Percentiles rank a stretch among this genome's conserved stretches.
Evolutionary conservation across 2,329 filamentous ascomycete species (phyloP).

Genomic region (Coniosporium uncinatum): DNA sequence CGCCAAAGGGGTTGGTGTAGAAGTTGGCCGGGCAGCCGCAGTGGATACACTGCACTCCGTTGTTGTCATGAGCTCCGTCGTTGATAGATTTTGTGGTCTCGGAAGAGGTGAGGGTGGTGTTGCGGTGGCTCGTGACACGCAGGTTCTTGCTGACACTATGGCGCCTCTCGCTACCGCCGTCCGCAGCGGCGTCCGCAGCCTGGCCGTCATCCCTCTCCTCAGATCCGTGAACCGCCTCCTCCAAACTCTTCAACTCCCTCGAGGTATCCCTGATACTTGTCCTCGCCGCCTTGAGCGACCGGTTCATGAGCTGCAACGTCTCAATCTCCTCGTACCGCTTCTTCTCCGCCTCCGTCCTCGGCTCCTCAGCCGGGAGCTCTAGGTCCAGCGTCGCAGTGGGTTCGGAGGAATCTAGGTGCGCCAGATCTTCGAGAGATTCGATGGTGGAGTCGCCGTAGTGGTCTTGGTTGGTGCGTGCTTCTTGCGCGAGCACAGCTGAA

Average conservation of each 20-base stretch:
- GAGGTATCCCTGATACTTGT: constrained; percentile 36
- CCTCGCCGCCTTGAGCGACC: constrained; percentile 27
- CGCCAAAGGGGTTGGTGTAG: constrained; percentile 11
- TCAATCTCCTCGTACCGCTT: constrained; percentile 32
- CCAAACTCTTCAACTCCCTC: constrained; percentile 32
- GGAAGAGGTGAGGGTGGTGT: not conserved
- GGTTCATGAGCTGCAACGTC: constrained; percentile 33
- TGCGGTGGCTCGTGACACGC: too few species aligned
- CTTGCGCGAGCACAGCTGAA: not conserved
- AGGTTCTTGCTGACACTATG: not conserved
- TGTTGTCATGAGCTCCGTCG: not conserved
- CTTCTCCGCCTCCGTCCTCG: constrained; percentile 30
- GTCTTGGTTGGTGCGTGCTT: too few species aligned
- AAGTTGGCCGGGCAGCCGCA: constrained; percentile 8
- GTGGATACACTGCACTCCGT: not conserved
- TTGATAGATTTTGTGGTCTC: too few species aligned
- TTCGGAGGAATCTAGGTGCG: constrained; percentile 9
- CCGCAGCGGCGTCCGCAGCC: not conserved
- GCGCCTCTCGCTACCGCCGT: not conserved
- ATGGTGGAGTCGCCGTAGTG: constrained; percentile 38
- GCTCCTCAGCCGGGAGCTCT: constrained; percentile 13
- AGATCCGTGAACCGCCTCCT: constrained; percentile 21
- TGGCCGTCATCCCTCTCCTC: not conserved
- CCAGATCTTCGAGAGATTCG: constrained; percentile 38
- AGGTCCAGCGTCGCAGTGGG: constrained; percentile 4